Base-by-base conservation (phyloP, 352 stramenopile genomes). In the Globisporangium cederbergense region DNA sequence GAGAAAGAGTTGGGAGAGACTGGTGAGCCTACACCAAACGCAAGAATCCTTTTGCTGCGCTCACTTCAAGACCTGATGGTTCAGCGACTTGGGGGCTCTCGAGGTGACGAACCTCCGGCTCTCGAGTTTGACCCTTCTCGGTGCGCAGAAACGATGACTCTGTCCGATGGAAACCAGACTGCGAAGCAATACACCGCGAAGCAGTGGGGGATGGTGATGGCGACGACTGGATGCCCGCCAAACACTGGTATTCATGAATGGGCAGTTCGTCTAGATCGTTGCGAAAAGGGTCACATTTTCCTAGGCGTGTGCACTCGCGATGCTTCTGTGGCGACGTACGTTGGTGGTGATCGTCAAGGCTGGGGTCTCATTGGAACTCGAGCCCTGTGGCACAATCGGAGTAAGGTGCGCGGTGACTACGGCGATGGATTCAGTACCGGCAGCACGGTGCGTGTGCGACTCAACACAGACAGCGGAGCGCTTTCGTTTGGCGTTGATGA, bases 121-220 rank as follows among this genome's bases (percentile, higher is more conserved):
- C 74, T 96, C 40, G 88, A 96, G 58, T 96, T 95, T 76, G 88
- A 97, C 76, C 70, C 84, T 20, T 83, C 86, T 4, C 79, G 89
- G 9, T 97, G 89, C 56, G 89, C 89, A 13, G 89, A 97, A 71
- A 96, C 89, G 5, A 96, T 97, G 78, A 95, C 88, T 28, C 67
- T 97, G 20, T 90, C 82, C 2, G 86, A 96, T 62, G 76, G 78
- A 30, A 93, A 90, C 60, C 79, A 86, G 62, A 96, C 85, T 14
- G 89, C 88, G 22, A 93, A 91, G 55, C 89, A 97, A 72, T 93
- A 96, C 64, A 94, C 89, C 3, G 88, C 88, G 14, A 97, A 97
- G 47, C 88, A 97, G 46, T 97, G 89, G 89, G 89, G 89, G 50
- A 96, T 95, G 85, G 87, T 94, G 13, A 93, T 97, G 75, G 78